These are phyloP conservation scores for Pythium rhizo-oryzae DNA, from an alignment of 352 stramenopile genomes.

Conservation along the genomic window DNA sequence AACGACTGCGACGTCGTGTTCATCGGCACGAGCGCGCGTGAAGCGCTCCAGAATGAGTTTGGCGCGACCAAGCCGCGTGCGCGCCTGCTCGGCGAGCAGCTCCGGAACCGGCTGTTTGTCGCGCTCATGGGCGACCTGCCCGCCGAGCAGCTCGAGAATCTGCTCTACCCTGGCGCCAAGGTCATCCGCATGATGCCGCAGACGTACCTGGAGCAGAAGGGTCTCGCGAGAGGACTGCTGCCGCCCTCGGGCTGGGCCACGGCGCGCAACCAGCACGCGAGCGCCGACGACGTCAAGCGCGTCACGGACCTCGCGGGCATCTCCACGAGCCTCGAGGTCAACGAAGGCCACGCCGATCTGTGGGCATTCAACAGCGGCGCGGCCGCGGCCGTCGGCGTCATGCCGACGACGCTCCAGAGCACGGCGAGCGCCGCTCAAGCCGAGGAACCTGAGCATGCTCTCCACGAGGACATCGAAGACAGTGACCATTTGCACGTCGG, in stretches of 20 bases:
- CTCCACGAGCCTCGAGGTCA: conserved; percentile 42
- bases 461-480: neutral
- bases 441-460: neutral
- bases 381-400: conserved; percentile 6
- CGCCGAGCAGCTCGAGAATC: conserved; percentile 50
- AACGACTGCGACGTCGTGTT: conserved; percentile 75
- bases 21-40: conserved; percentile 53
- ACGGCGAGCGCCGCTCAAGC: neutral
- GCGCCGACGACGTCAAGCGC: conserved; percentile 54
- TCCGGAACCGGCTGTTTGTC: conserved; percentile 64
- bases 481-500: conserved; percentile 19
- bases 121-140: conserved; percentile 71
- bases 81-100: conserved; percentile 9
- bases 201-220: conserved; percentile 54
- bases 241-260: conserved; percentile 57
- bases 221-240: conserved; percentile 53
- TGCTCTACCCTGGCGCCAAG: conserved; percentile 64
- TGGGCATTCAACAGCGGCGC: conserved; percentile 29
- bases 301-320: conserved; percentile 63
- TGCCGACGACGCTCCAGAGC: conserved; percentile 2
- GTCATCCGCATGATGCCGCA: conserved; percentile 80
- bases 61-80: neutral
- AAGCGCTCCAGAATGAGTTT: conserved; percentile 39
- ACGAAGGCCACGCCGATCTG: conserved; percentile 21
- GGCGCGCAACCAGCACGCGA: conserved; percentile 52